Evolutionary conservation across 192 early-diverging fungal genomes (phyloP), one percentile per base, ranked within the genome.

Genomic region (Gorgonomyces haynaldii): DNA sequence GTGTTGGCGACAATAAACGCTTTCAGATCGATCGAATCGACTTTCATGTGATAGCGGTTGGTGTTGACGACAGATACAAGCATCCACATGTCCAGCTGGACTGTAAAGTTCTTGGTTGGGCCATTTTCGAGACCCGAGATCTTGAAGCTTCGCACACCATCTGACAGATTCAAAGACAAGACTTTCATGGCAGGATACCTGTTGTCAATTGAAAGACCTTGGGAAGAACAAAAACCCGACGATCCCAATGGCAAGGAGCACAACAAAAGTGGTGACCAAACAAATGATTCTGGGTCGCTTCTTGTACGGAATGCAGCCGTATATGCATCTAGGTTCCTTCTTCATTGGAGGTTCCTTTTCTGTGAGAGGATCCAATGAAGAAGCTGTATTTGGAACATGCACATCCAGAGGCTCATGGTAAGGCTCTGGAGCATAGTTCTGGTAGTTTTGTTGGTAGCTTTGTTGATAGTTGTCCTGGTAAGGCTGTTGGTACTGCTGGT

Each of bases 1-100:
- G 34, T 26, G 19, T 49, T 49, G 31, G 46, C 46, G 10, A 25
- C 3, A 49, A 49, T 35, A 27, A 35, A 49, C 19, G 37, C 24
- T 17, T 23, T 51, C 50, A 51, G 26, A 16, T 51, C 50, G 5
- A 51, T 40, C 17, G 34, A n/a, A 20, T 51, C 50, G 10, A 51
- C 25, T 39, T 51, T 51, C 23, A 51, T 13, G 17, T 38, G 37
- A 29, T 51, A 51, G n/a, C n/a, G 16, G 26, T 51, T 51, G 34
- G 9, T 37, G 27, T 51, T 51, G 9, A 25, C n/a, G 13, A 51
- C 50, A 12, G 37, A 24, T 12, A 51, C 34, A 26, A 21, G 27
- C 50, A 51, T 51, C 27, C 17, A 12, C 36, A 51, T 37, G 26
- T 37, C 39, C 22, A 51, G 34, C 26, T 23, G 23, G 37, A 51